These are phyloP conservation scores for Amauroascus niger DNA, from an alignment of 2,329 filamentous ascomycete species.

Conservation along the genomic window DNA sequence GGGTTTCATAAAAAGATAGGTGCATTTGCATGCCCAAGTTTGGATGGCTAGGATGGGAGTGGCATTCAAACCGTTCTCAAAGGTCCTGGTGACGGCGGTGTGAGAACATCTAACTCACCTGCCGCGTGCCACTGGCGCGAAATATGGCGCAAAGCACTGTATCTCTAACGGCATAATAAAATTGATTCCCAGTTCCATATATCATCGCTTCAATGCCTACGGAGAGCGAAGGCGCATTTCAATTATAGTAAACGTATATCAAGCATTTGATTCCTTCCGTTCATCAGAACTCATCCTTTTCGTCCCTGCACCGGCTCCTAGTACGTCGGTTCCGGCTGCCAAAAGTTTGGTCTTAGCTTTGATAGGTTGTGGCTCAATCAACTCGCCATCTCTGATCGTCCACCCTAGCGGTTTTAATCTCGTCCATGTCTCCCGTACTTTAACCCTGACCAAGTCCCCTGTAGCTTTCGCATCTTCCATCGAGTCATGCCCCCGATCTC, in stretches of 20 bases:
- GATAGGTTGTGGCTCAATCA: slow-evolving; percentile 20
- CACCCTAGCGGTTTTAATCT: slow-evolving; percentile 58
- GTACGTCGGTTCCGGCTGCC: not conserved
- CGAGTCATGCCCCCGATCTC: slow-evolving; percentile 67
- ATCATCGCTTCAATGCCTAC: not conserved
- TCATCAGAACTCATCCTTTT: not conserved
- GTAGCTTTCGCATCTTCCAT: slow-evolving; percentile 84
- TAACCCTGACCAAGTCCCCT: slow-evolving; percentile 69
- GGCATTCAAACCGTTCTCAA: not conserved
- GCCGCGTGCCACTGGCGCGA: not conserved
- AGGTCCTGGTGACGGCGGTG: not conserved
- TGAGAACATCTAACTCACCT: not conserved
- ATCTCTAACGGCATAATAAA: slow-evolving; percentile 1
- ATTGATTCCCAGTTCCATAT: not conserved
- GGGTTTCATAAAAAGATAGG: slow-evolving; percentile 11
- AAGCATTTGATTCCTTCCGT: not conserved
- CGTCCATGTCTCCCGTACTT: slow-evolving; percentile 61
- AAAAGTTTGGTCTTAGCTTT: not conserved
- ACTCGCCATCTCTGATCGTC: slow-evolving; percentile 44
- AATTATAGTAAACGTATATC: not conserved
- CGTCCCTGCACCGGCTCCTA: not conserved
- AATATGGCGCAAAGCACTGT: not conserved
- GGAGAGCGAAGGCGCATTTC: not conserved
- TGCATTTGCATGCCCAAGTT: not conserved
- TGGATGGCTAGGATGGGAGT: not conserved